Conservation (phyloP, 129 eudicot species). For the Flaveria ramosissima region DNA sequence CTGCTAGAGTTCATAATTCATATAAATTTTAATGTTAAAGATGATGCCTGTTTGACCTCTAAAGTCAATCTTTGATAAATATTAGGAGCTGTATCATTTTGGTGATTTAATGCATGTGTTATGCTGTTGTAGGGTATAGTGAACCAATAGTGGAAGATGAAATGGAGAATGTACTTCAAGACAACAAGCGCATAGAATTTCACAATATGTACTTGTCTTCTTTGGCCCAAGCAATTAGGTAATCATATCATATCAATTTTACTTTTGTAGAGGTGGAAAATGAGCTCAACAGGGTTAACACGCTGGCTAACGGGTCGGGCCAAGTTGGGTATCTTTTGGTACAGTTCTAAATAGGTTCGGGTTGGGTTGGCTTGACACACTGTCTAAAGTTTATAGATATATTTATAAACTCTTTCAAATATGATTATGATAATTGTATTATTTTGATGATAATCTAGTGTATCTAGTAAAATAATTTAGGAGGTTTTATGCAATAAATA, state of each 20-base stretch:
- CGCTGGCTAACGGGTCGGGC: background rate
- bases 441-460: no score
- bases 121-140: slow-evolving; percentile 51
- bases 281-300: background rate
- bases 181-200: slow-evolving; percentile 54
- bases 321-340: slow-evolving; percentile 7
- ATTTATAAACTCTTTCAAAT: no score
- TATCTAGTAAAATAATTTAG: no score
- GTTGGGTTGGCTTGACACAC: background rate
- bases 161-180: slow-evolving; percentile 37
- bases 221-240: slow-evolving; percentile 73
- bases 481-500: no score
- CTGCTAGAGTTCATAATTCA: background rate
- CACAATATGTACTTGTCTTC: slow-evolving; percentile 57
- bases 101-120: background rate
- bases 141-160: slow-evolving; percentile 31
- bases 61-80: slow-evolving; percentile 15
- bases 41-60: background rate
- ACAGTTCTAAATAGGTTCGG: background rate
- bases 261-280: background rate
- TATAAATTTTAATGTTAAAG: background rate
- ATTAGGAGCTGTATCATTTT: background rate
- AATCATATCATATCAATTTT: background rate
- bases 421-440: no score
- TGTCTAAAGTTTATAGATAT: no score